Evolutionary conservation across 345 rosid genomes (phyloP).

Genomic region (Microcos paniculata): DNA sequence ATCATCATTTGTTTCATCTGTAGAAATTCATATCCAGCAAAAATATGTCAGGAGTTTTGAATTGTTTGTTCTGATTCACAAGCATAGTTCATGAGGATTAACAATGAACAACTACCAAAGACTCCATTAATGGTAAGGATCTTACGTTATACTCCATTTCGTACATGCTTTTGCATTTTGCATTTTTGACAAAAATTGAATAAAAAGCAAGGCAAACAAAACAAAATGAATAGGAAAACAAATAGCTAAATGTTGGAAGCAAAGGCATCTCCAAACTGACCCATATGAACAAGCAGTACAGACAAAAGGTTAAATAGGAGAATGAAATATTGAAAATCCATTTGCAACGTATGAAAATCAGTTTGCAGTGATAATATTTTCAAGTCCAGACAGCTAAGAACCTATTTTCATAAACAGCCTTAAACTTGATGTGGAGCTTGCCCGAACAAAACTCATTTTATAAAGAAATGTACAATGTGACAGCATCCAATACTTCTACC

Average conservation of each 20-base stretch:
- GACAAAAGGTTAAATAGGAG: not conserved
- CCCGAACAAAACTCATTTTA: not conserved
- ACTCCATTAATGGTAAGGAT: not conserved
- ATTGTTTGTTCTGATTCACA: not conserved
- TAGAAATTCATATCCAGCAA: not conserved
- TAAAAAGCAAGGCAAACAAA: no score
- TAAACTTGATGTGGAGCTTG: not conserved
- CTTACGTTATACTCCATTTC: no score
- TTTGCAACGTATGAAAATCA: not conserved
- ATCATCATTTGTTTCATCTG: constrained; percentile 69
- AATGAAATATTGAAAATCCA: not conserved
- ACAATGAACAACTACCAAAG: not conserved
- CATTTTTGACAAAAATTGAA: no score
- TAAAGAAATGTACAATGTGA: not conserved
- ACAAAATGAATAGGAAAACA: no score
- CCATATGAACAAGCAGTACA: not conserved
- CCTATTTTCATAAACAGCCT: not conserved
- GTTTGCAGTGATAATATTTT: not conserved
- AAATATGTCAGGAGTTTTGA: not conserved
- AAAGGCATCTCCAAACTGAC: no score
- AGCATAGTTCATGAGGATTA: not conserved
- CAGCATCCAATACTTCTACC: not conserved
- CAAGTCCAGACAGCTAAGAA: not conserved
- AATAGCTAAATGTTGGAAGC: no score
- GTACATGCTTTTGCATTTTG: no score